Conservation (phyloP, 345 rosid genomes). For the Cardamine chenopodiifolia region DNA sequence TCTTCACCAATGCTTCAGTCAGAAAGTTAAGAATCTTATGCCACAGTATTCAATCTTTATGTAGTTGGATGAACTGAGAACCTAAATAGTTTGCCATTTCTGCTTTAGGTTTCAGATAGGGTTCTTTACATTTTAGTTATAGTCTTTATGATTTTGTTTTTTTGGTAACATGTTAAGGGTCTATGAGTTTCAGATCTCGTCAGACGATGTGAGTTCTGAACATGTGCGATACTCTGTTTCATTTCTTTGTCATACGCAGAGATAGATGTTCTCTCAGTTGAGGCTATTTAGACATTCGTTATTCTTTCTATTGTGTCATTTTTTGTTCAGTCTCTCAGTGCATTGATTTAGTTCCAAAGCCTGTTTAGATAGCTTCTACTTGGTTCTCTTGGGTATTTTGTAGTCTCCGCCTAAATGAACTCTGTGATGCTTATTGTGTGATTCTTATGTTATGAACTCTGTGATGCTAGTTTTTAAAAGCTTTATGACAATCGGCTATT, state of each 20-base stretch:
- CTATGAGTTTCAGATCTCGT: neutral
- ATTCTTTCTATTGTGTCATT: neutral
- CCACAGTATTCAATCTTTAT: neutral
- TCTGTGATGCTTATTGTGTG: slow-evolving; percentile 8
- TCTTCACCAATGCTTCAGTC: neutral
- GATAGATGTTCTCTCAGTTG: neutral
- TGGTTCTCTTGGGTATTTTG: neutral
- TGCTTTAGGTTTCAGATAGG: slow-evolving; percentile 5
- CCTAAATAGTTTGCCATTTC: neutral
- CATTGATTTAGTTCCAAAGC: neutral
- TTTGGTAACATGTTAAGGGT: neutral
- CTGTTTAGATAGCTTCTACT: neutral
- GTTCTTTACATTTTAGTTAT: neutral
- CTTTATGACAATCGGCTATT: neutral
- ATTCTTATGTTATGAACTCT: slow-evolving; percentile 7
- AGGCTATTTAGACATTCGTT: neutral
- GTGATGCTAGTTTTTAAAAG: neutral
- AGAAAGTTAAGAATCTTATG: neutral
- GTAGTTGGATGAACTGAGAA: slow-evolving; percentile 7
- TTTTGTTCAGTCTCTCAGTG: neutral
- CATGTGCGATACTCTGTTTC: neutral
- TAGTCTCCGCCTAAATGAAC: neutral
- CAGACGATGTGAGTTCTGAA: neutral
- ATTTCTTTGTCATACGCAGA: neutral
- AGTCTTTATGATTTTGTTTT: neutral